A percentile compares a stretch with the other conserved stretches of the same genome.
phyloP scores from a whole-genome alignment of 768 basidiomycete genomes.

The Lactarius hengduanensis region DNA sequence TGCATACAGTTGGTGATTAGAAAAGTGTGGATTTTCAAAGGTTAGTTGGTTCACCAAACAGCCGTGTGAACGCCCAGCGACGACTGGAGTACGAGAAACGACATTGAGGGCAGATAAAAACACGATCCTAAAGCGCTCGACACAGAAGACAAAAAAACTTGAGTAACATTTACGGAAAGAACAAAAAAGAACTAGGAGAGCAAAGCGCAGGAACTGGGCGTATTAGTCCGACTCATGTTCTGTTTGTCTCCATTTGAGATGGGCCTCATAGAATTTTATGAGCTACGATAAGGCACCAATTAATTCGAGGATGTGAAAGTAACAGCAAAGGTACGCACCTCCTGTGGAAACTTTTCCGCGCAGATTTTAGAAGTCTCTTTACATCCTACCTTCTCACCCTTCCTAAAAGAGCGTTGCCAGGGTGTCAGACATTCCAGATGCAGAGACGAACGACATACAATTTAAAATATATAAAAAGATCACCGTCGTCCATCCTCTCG shows the following conservation, averaged over 20 bases:
- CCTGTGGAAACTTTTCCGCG: slow-evolving; percentile 64
- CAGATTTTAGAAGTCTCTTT: slow-evolving; percentile 53
- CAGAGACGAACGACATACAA: slow-evolving; percentile 47
- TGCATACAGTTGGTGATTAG: background rate
- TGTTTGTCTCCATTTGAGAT: slow-evolving; percentile 57
- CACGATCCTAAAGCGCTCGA: slow-evolving; percentile 10
- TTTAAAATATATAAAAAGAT: slow-evolving; percentile 65
- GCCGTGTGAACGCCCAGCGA: background rate
- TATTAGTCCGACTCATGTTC: slow-evolving; percentile 28
- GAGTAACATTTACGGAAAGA: slow-evolving; percentile 12
- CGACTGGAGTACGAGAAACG: slow-evolving; percentile 1
- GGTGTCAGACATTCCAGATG: slow-evolving; percentile 3
- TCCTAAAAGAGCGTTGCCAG: slow-evolving; percentile 28
- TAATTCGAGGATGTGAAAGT: slow-evolving; percentile 10
- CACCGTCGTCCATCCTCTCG: slow-evolving; percentile 49
- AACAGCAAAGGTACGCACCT: slow-evolving; percentile 41
- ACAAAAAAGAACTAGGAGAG: slow-evolving; percentile 12
- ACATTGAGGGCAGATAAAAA: background rate
- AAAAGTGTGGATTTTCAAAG: slow-evolving; percentile 4
- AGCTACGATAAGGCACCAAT: slow-evolving; percentile 42
- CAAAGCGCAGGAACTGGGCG: background rate
- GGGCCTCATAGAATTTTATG: slow-evolving; percentile 62
- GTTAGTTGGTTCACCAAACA: background rate
- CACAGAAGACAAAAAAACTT: slow-evolving; percentile 11
- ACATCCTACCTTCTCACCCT: slow-evolving; percentile 51